Percentiles rank a stretch among this genome's conserved stretches.
Conservation (phyloP, 352 stramenopile genomes). For the Pythium phragmiticola region DNA sequence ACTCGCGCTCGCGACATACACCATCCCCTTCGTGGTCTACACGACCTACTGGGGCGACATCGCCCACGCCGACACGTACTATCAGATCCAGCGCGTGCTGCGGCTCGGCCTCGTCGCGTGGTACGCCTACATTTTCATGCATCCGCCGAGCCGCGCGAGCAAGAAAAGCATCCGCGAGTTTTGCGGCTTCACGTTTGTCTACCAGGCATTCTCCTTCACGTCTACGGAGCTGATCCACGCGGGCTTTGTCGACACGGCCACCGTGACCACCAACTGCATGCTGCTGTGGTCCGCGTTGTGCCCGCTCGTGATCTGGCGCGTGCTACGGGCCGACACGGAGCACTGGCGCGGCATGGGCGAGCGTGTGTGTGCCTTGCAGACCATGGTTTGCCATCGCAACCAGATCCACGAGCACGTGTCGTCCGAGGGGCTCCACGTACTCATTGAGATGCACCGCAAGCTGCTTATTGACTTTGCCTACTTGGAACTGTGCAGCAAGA, state of each 20-base stretch:
- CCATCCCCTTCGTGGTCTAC: slow-evolving; percentile 41
- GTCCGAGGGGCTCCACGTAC: slow-evolving; percentile 49
- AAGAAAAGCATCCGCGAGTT: slow-evolving; percentile 54
- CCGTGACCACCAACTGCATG: slow-evolving; percentile 15
- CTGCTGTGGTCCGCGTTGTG: slow-evolving; percentile 30
- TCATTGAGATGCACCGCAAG: slow-evolving; percentile 72
- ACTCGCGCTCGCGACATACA: slow-evolving; percentile 47
- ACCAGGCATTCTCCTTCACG: slow-evolving; percentile 13
- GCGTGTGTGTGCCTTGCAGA: slow-evolving; percentile 54
- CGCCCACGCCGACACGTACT: neutral
- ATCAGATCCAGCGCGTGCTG: slow-evolving; percentile 26
- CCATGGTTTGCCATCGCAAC: slow-evolving; percentile 32
- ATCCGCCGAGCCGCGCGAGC: slow-evolving; percentile 43
- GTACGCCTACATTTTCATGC: slow-evolving; percentile 35
- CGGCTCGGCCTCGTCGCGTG: slow-evolving; percentile 26
- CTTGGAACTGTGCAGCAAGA: slow-evolving; percentile 48
- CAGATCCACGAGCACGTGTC: slow-evolving; percentile 30
- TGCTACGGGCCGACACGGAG: slow-evolving; percentile 35
- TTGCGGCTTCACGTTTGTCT: slow-evolving; percentile 25
- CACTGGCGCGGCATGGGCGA: slow-evolving; percentile 43
- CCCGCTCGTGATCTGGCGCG: slow-evolving; percentile 55
- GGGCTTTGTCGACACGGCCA: neutral
- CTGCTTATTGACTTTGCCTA: slow-evolving; percentile 78
- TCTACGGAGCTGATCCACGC: slow-evolving; percentile 18
- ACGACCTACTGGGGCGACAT: slow-evolving; percentile 27